A percentile compares a stretch with the other conserved stretches of the same genome.
These are phyloP conservation scores for Aspergillus brasiliensis DNA, from an alignment of 2,329 filamentous ascomycete genomes.

Conservation along the genomic window DNA sequence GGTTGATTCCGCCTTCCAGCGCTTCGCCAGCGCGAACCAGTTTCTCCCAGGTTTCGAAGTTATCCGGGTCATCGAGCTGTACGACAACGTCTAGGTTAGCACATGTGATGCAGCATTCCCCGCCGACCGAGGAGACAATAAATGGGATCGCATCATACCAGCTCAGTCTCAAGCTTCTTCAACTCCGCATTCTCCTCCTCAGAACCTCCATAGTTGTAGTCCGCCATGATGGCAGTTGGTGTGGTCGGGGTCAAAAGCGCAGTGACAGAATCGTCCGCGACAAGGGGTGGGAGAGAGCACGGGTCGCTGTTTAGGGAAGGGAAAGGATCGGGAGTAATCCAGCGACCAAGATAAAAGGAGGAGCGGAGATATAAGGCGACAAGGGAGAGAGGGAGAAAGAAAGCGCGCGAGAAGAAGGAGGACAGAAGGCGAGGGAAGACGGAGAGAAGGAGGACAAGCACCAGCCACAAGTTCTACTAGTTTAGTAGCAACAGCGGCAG, in stretches of 20 bases:
- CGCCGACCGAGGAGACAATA: conserved; percentile 20
- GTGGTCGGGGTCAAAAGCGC: conserved; percentile 4
- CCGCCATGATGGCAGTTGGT: conserved; percentile 58
- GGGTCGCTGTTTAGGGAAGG: neutral
- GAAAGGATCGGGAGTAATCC: neutral
- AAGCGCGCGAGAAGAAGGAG: conserved; percentile 4
- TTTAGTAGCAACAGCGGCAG: too few relatives aligned
- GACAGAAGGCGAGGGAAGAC: neutral
- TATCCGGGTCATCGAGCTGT: conserved; percentile 73
- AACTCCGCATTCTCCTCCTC: conserved; percentile 84
- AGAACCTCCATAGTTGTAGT: conserved; percentile 71
- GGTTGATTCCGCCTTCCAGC: conserved; percentile 89
- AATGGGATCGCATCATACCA: conserved; percentile 60
- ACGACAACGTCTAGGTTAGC: conserved; percentile 15
- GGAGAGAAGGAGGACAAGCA: neutral
- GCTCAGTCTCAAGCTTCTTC: conserved; percentile 73
- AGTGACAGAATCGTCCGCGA: neutral
- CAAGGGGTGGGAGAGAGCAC: neutral
- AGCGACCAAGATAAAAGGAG: neutral
- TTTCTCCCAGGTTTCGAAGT: conserved; percentile 94
- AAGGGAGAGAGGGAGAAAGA: neutral
- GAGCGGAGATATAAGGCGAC: neutral
- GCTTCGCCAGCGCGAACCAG: conserved; percentile 79
- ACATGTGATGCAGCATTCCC: neutral
- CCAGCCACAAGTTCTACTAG: neutral